These are phyloP conservation scores for Kwoniella bestiolae DNA, from an alignment of 768 basidiomycete genomes.

Conservation along the genomic window DNA sequence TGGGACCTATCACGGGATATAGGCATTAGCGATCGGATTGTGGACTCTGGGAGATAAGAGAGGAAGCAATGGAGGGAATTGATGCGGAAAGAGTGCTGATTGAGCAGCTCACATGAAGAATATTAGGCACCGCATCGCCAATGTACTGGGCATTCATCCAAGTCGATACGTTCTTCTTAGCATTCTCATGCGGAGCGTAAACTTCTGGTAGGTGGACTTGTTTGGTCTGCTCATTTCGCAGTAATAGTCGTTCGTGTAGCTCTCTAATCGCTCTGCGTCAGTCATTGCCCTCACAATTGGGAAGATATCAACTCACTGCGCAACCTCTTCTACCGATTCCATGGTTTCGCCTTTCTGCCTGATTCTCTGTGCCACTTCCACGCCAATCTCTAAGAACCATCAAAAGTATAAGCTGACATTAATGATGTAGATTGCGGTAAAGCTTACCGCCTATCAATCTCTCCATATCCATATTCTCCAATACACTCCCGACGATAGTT, in stretches of 20 bases:
- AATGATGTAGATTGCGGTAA: no score
- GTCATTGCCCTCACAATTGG: background rate
- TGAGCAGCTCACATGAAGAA: conserved; percentile 69
- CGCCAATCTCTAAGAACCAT: conserved; percentile 71
- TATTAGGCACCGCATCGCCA: conserved; percentile 71
- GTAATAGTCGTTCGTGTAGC: conserved; percentile 83
- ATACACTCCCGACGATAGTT: conserved; percentile 90
- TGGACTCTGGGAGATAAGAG: no score
- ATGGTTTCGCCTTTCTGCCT: conserved; percentile 71
- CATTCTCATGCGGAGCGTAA: conserved; percentile 87
- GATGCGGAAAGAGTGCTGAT: background rate
- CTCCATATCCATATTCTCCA: conserved; percentile 99
- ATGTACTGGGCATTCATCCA: conserved; percentile 76
- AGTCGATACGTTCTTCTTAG: conserved; percentile 83
- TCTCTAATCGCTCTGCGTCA: conserved; percentile 60
- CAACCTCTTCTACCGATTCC: conserved; percentile 95
- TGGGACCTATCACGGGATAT: conserved; percentile 66
- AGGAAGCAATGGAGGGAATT: no score
- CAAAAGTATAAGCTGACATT: no score
- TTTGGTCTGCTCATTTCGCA: conserved; percentile 95
- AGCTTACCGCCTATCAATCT: conserved; percentile 70
- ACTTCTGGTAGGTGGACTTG: conserved; percentile 95
- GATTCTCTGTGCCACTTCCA: conserved; percentile 89
- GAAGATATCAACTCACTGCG: conserved; percentile 60
- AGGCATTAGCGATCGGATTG: background rate